A percentile compares a stretch with the other conserved stretches of the same genome.
Evolutionary conservation across 2,329 filamentous ascomycete species (phyloP).

Genomic region (Aspergillus brunneoviolaceus): DNA sequence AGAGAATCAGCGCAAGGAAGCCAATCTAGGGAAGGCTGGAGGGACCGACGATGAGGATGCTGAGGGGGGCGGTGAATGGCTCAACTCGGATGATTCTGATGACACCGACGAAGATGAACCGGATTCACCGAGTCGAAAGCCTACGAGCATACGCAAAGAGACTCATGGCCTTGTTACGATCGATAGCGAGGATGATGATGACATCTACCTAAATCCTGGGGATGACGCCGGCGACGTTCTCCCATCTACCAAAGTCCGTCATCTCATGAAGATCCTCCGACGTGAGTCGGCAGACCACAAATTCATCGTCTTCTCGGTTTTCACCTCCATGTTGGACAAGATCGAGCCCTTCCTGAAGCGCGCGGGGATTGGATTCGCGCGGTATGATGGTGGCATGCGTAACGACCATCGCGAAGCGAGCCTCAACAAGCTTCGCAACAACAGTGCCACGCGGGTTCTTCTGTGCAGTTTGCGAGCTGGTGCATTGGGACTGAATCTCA

Average conservation of each 20-base stretch:
- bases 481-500: constrained; percentile 88
- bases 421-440: constrained; percentile 71
- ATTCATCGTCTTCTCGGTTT: constrained; percentile 97
- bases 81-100: constrained; percentile 70
- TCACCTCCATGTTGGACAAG: constrained; percentile 96
- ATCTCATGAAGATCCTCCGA: constrained; percentile 76
- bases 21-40: constrained; percentile 73
- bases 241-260: constrained; percentile 83
- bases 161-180: constrained; percentile 42
- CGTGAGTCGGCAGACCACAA: constrained; percentile 81
- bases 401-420: constrained; percentile 91
- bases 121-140: constrained; percentile 29
- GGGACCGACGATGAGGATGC: constrained; percentile 84
- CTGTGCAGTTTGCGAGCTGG: constrained; percentile 95
- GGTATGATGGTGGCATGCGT: constrained; percentile 93
- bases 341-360: constrained; percentile 85
- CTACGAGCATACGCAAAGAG: constrained; percentile 14
- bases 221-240: constrained; percentile 46
- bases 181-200: constrained; percentile 42
- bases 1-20: constrained; percentile 60
- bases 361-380: constrained; percentile 73
- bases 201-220: constrained; percentile 42
- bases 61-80: constrained; percentile 79
- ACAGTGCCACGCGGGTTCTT: constrained; percentile 73
- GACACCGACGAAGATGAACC: constrained; percentile 44